Evolutionary conservation across 176 grass and related monocot species (phyloP).

Genomic region (Triticum turgidum): DNA sequence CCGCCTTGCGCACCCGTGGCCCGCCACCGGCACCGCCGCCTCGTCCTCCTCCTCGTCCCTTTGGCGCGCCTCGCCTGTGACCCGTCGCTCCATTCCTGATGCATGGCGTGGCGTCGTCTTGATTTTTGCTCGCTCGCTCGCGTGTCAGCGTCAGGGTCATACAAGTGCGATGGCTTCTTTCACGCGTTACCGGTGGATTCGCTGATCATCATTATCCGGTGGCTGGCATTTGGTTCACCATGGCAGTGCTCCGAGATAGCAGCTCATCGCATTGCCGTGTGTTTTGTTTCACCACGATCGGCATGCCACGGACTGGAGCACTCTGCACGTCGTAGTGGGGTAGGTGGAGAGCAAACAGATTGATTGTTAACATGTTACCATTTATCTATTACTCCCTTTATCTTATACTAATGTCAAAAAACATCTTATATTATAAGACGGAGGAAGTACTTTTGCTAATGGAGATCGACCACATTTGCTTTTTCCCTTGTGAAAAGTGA

Average conservation of each 20-base stretch:
- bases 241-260: background rate
- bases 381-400: background rate
- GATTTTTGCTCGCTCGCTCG: no score
- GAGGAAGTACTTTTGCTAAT: background rate
- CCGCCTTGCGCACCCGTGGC: background rate
- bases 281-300: background rate
- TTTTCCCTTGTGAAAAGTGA: background rate
- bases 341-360: background rate
- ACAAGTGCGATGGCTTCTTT: background rate
- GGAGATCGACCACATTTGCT: background rate
- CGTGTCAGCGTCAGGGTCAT: background rate
- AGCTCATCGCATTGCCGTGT: background rate
- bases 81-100: background rate
- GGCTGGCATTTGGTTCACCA: no score
- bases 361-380: background rate
- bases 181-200: background rate
- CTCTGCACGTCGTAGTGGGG: background rate
- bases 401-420: no score
- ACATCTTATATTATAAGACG: no score
- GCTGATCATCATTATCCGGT: background rate
- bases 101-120: background rate
- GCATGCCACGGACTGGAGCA: background rate
- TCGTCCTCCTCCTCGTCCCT: no score
- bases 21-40: no score
- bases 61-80: no score